Evolutionary conservation across 345 rosid genomes (phyloP), one percentile per base, ranked within the genome.

Genomic region (Sonneratia caseolaris): DNA sequence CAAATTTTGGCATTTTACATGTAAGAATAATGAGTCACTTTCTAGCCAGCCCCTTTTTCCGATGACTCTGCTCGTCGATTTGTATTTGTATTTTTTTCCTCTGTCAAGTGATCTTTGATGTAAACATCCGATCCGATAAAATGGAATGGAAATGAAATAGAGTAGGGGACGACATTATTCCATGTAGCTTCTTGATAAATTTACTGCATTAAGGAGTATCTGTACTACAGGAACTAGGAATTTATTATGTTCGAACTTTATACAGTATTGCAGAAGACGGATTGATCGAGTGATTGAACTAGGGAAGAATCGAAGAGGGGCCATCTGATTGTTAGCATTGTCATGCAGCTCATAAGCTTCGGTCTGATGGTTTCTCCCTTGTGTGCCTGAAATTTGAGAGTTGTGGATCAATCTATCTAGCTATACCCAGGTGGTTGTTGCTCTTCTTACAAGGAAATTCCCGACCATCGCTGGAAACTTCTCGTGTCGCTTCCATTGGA

Each of bases 401-500:
- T 5, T 42, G 70, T 68, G 35, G 45, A 68, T 27, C 9, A 43
- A 64, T 45, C 15, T 56, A 64, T 45, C 15, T 56, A 59, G 13
- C 69, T 47, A 36, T 37, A 68, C 3, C 14, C 59, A 7, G 9
- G 70, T 68, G 4, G 7, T 35, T 24, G 18, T 12, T 66, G 45
- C 45, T 42, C 45, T 40, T 82, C n/a, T n/a, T 83, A 88, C 66
- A 86, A 70, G 66, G 75, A 84, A 76, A 90, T 77, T 65, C 87
- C 84, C 3, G 76, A 71, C 88, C 91, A 90, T 80, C 87, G 87
- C 47, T 75, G 80, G 42, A 92, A 86, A 71, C 68, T 81, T 69
- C 79, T 77, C 32, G 82, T 19, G 61, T 80, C 81, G 73, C 55
- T 83, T 2, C 89, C 96, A 27, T 77, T 72, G 49, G 89, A 89